A percentile compares a stretch with the other conserved stretches of the same genome.
Conservation (phyloP, 805 yeast genomes). For the Grigorovia humatica region DNA sequence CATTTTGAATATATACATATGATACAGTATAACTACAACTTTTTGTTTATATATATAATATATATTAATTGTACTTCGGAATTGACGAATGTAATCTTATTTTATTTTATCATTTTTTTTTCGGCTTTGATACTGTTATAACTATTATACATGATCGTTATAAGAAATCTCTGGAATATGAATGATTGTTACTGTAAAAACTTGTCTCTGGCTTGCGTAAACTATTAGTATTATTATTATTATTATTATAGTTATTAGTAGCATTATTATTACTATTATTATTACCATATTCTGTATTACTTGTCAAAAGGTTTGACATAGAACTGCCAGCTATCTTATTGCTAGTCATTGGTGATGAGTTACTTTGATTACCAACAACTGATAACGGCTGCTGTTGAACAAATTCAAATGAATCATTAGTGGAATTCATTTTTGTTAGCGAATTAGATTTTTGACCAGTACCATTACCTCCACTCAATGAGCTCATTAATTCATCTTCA, state of each 20-base stretch:
- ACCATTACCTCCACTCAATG: conserved; percentile 3
- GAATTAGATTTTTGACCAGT: background rate
- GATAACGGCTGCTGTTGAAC: conserved; percentile 3
- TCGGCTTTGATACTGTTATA: background rate
- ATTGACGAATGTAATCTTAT: no score
- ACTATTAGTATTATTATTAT: conserved; percentile 8
- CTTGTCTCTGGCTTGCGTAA: conserved; percentile 26
- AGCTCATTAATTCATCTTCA: conserved; percentile 9
- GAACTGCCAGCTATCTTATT: background rate
- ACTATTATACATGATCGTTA: background rate
- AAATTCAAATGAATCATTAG: background rate
- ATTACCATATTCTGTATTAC: background rate
- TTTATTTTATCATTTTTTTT: no score
- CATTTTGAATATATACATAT: no score
- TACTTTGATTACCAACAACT: background rate
- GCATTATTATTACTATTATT: background rate
- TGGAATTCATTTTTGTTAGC: background rate
- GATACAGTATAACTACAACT: no score
- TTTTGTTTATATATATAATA: no score
- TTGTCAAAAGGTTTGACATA: background rate
- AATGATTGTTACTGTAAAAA: conserved; percentile 16
- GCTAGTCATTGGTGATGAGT: background rate
- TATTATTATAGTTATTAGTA: background rate
- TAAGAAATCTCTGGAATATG: conserved; percentile 11
- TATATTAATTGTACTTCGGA: no score